Conservation (phyloP, 805 yeast species). For the Lipomyces sp. region DNA sequence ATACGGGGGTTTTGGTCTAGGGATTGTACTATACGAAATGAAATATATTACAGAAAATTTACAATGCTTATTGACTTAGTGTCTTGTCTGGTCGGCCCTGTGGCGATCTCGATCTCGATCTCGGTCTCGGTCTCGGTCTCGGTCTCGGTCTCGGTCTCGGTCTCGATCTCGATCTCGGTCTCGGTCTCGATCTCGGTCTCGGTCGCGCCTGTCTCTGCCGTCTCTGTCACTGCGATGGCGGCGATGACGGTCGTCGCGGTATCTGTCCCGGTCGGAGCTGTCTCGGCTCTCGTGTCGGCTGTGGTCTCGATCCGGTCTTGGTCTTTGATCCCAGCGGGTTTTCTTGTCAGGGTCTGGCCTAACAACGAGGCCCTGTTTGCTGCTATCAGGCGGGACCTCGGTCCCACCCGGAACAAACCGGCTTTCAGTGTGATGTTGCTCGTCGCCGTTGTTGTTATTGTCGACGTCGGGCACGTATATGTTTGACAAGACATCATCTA, state of each 20-base stretch:
- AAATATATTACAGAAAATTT: not conserved
- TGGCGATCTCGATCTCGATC: not conserved
- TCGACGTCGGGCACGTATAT: not conserved
- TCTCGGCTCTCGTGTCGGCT: not conserved
- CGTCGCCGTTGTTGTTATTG: not conserved
- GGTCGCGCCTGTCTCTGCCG: not conserved
- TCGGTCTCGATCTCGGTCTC: slow-evolving; percentile 4
- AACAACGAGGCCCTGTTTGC: not conserved
- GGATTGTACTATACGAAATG: not conserved
- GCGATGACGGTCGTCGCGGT: not conserved
- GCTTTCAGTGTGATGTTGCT: not conserved
- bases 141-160: slow-evolving; percentile 10
- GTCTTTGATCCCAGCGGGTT: not conserved
- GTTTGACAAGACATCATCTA: not conserved
- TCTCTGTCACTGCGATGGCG: not conserved
- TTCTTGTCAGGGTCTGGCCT: not conserved
- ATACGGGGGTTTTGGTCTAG: not conserved
- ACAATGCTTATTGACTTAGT: not conserved
- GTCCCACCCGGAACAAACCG: not conserved
- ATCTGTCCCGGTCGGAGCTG: not conserved
- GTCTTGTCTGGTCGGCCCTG: not conserved
- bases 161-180: no score
- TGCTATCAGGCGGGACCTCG: not conserved
- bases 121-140: slow-evolving; percentile 9
- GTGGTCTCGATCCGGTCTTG: not conserved